phyloP scores from a whole-genome alignment of 2,329 filamentous ascomycete genomes.

The Fusarium nygamai region DNA sequence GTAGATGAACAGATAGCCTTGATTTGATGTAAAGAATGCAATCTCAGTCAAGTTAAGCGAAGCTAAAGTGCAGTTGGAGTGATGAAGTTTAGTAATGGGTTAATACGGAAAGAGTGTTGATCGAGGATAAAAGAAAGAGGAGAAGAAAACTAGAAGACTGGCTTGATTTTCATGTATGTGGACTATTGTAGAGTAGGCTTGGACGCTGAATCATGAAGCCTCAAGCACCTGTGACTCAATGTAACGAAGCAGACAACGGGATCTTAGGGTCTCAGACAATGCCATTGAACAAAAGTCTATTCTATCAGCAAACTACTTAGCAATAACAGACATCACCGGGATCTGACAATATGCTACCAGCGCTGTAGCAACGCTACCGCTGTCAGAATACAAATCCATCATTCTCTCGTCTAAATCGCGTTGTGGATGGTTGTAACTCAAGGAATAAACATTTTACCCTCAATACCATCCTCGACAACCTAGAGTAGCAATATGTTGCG shows the following conservation, averaged over 20 bases:
- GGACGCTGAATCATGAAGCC: neutral
- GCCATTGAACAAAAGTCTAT: accelerated
- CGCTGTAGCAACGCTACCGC: neutral
- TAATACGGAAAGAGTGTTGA: neutral
- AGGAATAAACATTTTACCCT: too few relatives aligned
- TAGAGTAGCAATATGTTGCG: neutral
- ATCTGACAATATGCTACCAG: neutral
- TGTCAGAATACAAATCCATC: too few relatives aligned
- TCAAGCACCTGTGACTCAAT: neutral
- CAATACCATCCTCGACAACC: accelerated
- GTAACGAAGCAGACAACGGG: neutral
- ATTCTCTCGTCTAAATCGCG: neutral
- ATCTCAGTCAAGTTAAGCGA: neutral
- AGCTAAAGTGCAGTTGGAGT: neutral
- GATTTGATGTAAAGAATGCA: neutral
- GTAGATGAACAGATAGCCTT: neutral
- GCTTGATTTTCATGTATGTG: neutral
- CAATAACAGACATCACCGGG: too few relatives aligned
- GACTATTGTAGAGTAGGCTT: neutral
- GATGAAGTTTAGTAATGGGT: too few relatives aligned
- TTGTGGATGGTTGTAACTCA: neutral
- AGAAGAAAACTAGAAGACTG: neutral
- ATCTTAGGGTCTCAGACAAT: neutral
- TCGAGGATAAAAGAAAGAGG: neutral
- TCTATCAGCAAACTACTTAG: neutral